Percentiles rank a stretch among this genome's conserved stretches.
Evolutionary conservation across 768 basidiomycete species (phyloP).

Genomic region (Nidularia sp.): DNA sequence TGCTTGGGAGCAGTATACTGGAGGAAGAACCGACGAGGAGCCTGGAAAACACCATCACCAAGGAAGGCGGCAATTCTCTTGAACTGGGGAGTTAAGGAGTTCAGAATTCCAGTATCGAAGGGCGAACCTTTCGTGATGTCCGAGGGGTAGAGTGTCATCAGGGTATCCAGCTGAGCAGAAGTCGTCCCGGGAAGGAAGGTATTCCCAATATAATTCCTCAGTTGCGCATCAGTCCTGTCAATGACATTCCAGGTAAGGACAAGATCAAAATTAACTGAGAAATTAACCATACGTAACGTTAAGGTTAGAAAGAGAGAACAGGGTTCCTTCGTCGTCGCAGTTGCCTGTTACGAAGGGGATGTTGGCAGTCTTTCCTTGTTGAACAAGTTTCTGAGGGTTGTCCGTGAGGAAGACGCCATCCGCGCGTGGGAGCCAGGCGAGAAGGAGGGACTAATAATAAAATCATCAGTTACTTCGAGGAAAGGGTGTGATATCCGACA

Average conservation of each 20-base stretch:
- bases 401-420: conserved; percentile 35
- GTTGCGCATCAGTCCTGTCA: conserved; percentile 16
- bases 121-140: conserved; percentile 45
- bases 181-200: conserved; percentile 27
- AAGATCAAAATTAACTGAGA: not conserved
- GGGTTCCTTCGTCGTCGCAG: conserved; percentile 41
- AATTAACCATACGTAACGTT: conserved; percentile 19
- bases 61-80: conserved; percentile 47
- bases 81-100: conserved; percentile 39
- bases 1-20: conserved; percentile 29
- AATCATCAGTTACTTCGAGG: not conserved
- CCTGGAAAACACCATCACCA: conserved; percentile 49
- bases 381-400: conserved; percentile 24
- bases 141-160: conserved; percentile 32
- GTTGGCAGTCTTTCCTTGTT: conserved; percentile 28
- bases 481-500: not conserved
- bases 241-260: not conserved
- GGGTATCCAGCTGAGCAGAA: conserved; percentile 16
- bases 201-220: conserved; percentile 15
- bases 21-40: conserved; percentile 43
- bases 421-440: conserved; percentile 35
- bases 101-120: conserved; percentile 40
- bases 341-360: conserved; percentile 32
- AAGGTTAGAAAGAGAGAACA: conserved; percentile 15
- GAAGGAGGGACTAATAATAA: conserved; percentile 20